Percentiles rank a stretch among this genome's conserved stretches.
These are phyloP conservation scores for Fusarium hostae DNA, from an alignment of 2,329 filamentous ascomycete genomes.

Conservation along the genomic window DNA sequence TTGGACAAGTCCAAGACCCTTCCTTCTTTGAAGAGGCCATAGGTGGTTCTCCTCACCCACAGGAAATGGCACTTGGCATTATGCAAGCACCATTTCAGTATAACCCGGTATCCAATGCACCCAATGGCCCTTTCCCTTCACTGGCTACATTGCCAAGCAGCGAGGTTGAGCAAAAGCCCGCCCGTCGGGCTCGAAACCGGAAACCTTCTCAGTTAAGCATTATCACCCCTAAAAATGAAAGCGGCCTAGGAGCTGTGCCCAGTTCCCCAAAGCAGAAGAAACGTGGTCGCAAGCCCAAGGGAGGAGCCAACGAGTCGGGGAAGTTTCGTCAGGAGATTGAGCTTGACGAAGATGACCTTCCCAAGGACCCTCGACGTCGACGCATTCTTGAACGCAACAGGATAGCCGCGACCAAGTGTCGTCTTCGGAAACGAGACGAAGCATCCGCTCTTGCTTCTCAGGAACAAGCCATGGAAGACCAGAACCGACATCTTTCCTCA, in stretches of 20 bases:
- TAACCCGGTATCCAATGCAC: constrained; percentile 3
- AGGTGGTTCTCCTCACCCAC: constrained; percentile 31
- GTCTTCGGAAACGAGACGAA: constrained; percentile 47
- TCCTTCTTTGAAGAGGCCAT: constrained; percentile 46
- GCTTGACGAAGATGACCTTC: constrained; percentile 36
- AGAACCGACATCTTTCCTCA: constrained; percentile 45
- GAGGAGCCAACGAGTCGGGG: constrained; percentile 16
- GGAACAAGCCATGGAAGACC: constrained; percentile 47
- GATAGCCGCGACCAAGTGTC: constrained; percentile 49
- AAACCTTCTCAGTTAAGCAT: constrained; percentile 25
- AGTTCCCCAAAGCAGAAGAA: constrained; percentile 35
- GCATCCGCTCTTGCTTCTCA: constrained; percentile 45
- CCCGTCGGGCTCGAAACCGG: constrained; percentile 9
- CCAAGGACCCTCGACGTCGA: constrained; percentile 40
- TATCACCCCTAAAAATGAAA: constrained; percentile 15
- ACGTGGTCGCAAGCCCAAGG: constrained; percentile 44
- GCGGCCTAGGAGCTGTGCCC: background rate
- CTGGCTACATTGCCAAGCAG: constrained; percentile 18
- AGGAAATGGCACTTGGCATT: constrained; percentile 32
- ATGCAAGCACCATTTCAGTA: constrained; percentile 34
- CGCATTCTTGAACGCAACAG: constrained; percentile 48
- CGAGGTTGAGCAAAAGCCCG: constrained; percentile 24
- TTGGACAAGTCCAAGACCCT: constrained; percentile 33
- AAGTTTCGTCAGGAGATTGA: constrained; percentile 25
- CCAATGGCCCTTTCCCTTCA: background rate